Evolutionary conservation across 306 rosid species (phyloP).

Genomic region (Acacia acuminata): DNA sequence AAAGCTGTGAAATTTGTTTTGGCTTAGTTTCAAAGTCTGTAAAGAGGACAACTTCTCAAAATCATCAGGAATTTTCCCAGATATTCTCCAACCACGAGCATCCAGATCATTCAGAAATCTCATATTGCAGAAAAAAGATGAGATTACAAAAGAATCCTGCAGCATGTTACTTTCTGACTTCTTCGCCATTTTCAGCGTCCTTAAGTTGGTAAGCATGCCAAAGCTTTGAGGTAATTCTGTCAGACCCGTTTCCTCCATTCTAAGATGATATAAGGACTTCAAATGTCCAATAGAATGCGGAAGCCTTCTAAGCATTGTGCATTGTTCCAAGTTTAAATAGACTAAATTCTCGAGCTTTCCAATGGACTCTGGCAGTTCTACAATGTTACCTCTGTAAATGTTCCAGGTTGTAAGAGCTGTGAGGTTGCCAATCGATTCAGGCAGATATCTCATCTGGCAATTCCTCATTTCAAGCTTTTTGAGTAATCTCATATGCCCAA

Average conservation of each 20-base stretch:
- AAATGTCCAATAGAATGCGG: constrained; percentile 61
- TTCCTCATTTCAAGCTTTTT: constrained; percentile 54
- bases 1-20: constrained; percentile 51
- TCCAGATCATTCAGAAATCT: constrained; percentile 42
- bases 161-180: constrained; percentile 6
- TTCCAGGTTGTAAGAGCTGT: constrained; percentile 42
- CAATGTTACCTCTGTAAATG: constrained; percentile 37
- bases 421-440: constrained; percentile 57
- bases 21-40: constrained; percentile 44
- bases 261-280: constrained; percentile 45
- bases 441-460: constrained; percentile 52
- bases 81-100: constrained; percentile 53
- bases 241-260: constrained; percentile 49
- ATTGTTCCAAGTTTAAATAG: constrained; percentile 37
- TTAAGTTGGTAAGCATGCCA: constrained; percentile 60
- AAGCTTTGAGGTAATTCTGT: constrained; percentile 62
- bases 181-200: constrained; percentile 51
- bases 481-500: constrained; percentile 55
- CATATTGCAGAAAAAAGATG: constrained; percentile 55
- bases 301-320: constrained; percentile 47
- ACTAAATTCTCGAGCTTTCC: constrained; percentile 58
- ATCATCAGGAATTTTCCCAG: constrained; percentile 59
- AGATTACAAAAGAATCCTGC: constrained; percentile 30
- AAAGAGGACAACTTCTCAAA: constrained; percentile 53
- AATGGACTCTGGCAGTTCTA: constrained; percentile 51